Conservation (phyloP, 192 early-diverging fungal species). For the Phlyctochytrium planicorne region DNA sequence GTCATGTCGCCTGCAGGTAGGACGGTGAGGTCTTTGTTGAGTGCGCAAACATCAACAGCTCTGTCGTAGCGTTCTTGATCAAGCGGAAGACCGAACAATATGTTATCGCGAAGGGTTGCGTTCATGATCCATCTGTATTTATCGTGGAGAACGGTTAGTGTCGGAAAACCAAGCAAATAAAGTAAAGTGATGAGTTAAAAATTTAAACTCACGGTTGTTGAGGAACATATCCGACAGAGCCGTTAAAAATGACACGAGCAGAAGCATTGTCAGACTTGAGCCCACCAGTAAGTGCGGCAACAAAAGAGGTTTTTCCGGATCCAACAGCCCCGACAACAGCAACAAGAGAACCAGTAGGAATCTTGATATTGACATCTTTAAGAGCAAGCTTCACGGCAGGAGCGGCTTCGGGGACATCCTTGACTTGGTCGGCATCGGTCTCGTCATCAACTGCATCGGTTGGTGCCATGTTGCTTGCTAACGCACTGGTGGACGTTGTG, state of each 20-base stretch:
- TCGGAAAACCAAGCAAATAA: no score
- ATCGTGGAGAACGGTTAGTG: no score
- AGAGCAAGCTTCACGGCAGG: conserved; percentile 15
- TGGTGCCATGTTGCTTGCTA: neutral
- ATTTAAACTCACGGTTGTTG: no score
- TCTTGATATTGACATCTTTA: conserved; percentile 34
- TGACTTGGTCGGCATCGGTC: conserved; percentile 1
- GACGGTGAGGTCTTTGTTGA: conserved; percentile 36
- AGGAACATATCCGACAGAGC: conserved; percentile 64
- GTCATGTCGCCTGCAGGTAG: conserved; percentile 37
- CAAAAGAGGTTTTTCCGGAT: conserved; percentile 72
- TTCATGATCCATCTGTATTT: conserved; percentile 88
- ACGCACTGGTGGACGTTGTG: neutral
- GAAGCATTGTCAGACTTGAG: conserved; percentile 50
- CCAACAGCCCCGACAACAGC: conserved; percentile 75
- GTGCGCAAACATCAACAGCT: conserved; percentile 36
- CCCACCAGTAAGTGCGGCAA: conserved; percentile 74
- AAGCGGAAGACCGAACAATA: conserved; percentile 29
- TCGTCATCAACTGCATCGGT: neutral
- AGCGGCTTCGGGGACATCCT: neutral
- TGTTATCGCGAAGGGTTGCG: conserved; percentile 64
- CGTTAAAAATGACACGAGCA: conserved; percentile 53
- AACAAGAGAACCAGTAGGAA: conserved; percentile 55
- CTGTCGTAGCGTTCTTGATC: conserved; percentile 24
- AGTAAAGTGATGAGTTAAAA: no score